Evolutionary conservation across 306 rosid species (phyloP).

Genomic region (Albizia julibrissin): DNA sequence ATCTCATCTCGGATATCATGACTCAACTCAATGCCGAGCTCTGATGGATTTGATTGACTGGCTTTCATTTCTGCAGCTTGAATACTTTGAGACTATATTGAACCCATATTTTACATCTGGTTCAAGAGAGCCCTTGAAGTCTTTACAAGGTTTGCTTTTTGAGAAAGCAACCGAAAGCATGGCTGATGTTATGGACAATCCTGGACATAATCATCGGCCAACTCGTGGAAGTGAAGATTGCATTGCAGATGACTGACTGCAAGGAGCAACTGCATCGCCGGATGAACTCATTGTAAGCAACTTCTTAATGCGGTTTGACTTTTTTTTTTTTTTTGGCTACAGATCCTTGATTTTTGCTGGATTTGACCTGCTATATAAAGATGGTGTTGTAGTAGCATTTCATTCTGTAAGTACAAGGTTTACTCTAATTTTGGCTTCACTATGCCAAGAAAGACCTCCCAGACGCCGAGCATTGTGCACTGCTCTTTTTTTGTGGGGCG

Average conservation of each 20-base stretch:
- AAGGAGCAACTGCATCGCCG: slow-evolving; percentile 73
- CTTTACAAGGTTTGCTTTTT: slow-evolving; percentile 87
- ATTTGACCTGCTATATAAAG: slow-evolving; percentile 13
- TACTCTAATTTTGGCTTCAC: slow-evolving; percentile 3
- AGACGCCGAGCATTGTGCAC: too few species aligned
- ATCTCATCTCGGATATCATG: background rate
- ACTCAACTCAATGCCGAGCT: slow-evolving; percentile 7
- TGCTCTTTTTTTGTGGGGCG: background rate
- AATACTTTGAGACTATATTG: slow-evolving; percentile 89
- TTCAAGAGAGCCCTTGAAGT: slow-evolving; percentile 88
- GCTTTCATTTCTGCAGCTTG: slow-evolving; percentile 74
- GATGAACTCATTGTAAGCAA: slow-evolving; percentile 94
- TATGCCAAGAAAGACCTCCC: background rate
- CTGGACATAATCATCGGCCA: slow-evolving; percentile 85
- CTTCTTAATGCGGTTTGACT: slow-evolving; percentile 9
- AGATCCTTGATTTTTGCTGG: slow-evolving; percentile 11
- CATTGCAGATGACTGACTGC: slow-evolving; percentile 74
- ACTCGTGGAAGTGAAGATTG: slow-evolving; percentile 97
- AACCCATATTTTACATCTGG: slow-evolving; percentile 91
- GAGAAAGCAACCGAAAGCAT: slow-evolving; percentile 92
- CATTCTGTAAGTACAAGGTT: background rate
- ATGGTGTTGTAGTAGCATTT: background rate
- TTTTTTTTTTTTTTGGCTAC: background rate
- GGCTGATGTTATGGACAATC: slow-evolving; percentile 70
- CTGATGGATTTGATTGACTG: slow-evolving; percentile 31